phyloP scores from a whole-genome alignment of 345 rosid species.

The Citrus reticulata region DNA sequence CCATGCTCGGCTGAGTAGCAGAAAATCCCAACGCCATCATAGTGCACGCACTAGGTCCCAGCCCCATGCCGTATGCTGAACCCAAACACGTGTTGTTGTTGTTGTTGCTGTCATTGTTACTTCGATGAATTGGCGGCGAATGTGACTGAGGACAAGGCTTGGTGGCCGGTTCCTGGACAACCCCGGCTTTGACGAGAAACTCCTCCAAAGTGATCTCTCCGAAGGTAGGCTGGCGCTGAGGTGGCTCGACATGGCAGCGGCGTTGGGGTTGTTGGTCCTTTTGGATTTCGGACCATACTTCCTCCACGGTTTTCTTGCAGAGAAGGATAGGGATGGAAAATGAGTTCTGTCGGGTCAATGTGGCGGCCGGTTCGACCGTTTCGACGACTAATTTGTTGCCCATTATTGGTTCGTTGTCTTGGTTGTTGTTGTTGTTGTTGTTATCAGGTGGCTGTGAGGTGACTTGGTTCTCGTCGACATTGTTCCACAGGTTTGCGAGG shows the following conservation, averaged over 20 bases:
- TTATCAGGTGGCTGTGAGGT: slow-evolving; percentile 6
- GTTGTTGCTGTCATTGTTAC: neutral
- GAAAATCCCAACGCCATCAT: slow-evolving; percentile 31
- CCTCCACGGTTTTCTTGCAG: slow-evolving; percentile 85
- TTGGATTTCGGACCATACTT: slow-evolving; percentile 84
- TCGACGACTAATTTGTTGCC: neutral
- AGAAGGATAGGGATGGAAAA: slow-evolving; percentile 65
- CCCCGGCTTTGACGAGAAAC: slow-evolving; percentile 78
- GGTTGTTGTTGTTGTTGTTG: neutral
- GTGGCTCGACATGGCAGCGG: slow-evolving; percentile 18
- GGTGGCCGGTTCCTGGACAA: slow-evolving; percentile 50
- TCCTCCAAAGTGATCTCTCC: slow-evolving; percentile 88
- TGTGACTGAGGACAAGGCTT: slow-evolving; percentile 1
- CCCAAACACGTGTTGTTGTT: slow-evolving; percentile 21
- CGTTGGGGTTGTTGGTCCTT: slow-evolving; percentile 36
- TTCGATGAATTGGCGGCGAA: slow-evolving; percentile 6
- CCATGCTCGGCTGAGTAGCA: slow-evolving; percentile 8
- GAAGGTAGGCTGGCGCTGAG: slow-evolving; percentile 53
- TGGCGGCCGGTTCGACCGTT: neutral
- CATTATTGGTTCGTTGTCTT: neutral
- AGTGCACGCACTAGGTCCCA: neutral
- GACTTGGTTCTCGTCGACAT: slow-evolving; percentile 43
- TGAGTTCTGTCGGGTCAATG: slow-evolving; percentile 58
- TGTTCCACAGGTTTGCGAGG: slow-evolving; percentile 62
- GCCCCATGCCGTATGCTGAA: slow-evolving; percentile 30